These are phyloP conservation scores for Didymella pinodella DNA, from an alignment of 2,329 filamentous ascomycete genomes.

Conservation along the genomic window DNA sequence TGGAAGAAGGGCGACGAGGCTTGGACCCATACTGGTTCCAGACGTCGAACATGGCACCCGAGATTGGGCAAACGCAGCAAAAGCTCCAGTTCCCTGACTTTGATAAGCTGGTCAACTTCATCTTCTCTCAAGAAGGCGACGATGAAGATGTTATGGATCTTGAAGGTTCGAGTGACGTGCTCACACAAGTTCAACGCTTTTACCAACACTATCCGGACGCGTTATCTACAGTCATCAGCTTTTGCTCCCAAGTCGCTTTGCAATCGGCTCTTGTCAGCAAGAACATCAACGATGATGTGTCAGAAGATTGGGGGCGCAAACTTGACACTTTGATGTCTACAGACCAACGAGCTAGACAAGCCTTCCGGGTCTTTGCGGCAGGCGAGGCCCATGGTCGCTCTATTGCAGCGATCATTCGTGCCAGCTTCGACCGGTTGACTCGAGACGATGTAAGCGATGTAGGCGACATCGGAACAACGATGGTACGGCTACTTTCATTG, in stretches of 20 bases:
- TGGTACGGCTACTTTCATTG: conserved; percentile 64
- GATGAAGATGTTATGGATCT: conserved; percentile 48
- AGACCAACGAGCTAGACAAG: conserved; percentile 69
- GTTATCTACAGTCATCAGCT: conserved; percentile 74
- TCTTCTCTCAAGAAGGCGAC: conserved; percentile 52
- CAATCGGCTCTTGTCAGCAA: conserved; percentile 62
- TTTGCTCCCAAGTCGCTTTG: conserved; percentile 69
- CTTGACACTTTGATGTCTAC: conserved; percentile 76
- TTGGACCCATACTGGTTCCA: conserved; percentile 79
- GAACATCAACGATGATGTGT: conserved; percentile 61
- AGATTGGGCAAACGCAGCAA: conserved; percentile 29
- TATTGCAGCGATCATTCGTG: conserved; percentile 54
- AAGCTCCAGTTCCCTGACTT: conserved; percentile 54
- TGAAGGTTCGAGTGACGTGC: conserved; percentile 36
- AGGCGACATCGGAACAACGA: conserved; percentile 57
- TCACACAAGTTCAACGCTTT: conserved; percentile 43
- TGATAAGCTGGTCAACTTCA: conserved; percentile 54
- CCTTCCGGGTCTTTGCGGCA: conserved; percentile 62
- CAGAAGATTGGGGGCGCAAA: conserved; percentile 84
- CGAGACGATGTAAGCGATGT: conserved; percentile 52
- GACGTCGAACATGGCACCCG: conserved; percentile 61
- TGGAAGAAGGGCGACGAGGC: conserved; percentile 89
- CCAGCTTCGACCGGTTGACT: conserved; percentile 56
- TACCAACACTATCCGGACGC: conserved; percentile 56
- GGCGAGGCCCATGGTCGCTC: conserved; percentile 45